Conservation (phyloP, 768 basidiomycete species). For the Pleurotus salmoneostramineus region DNA sequence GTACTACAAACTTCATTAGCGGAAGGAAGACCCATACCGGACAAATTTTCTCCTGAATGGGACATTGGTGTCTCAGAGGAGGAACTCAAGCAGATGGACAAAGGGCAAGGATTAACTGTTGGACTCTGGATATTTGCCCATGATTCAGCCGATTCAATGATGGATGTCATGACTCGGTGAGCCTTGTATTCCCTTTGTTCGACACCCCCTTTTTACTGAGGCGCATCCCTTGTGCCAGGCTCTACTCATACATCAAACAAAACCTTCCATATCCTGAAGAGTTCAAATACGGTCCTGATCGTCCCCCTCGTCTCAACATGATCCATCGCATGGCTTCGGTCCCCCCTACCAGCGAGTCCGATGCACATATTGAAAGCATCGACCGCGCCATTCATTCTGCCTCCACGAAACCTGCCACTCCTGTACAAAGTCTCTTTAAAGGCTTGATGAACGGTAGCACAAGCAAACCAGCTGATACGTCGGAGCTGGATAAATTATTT, state of each 20-base stretch:
- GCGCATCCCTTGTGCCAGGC: slow-evolving; percentile 26
- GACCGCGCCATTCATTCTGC: background rate
- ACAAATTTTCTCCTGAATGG: slow-evolving; percentile 52
- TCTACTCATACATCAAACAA: slow-evolving; percentile 64
- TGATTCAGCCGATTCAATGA: slow-evolving; percentile 67
- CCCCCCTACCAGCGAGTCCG: slow-evolving; percentile 11
- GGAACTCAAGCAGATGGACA: slow-evolving; percentile 39
- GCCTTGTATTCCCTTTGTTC: slow-evolving; percentile 15
- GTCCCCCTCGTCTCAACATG: slow-evolving; percentile 57
- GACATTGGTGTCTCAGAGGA: slow-evolving; percentile 38
- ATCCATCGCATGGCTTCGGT: slow-evolving; percentile 23
- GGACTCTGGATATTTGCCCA: slow-evolving; percentile 76
- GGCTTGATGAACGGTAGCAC: background rate
- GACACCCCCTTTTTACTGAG: background rate
- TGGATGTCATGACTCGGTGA: slow-evolving; percentile 67
- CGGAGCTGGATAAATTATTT: slow-evolving; percentile 47
- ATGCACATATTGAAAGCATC: background rate
- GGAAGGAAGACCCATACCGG: slow-evolving; percentile 21
- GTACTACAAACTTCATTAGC: slow-evolving; percentile 16
- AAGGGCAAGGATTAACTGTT: slow-evolving; percentile 55
- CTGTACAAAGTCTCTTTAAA: background rate
- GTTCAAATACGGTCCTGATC: slow-evolving; percentile 64
- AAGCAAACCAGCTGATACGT: slow-evolving; percentile 21
- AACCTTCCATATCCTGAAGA: slow-evolving; percentile 70
- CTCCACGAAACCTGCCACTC: background rate